Base-by-base conservation (phyloP, 2,329 filamentous ascomycete species). In the Hirsutella rhossiliensis region DNA sequence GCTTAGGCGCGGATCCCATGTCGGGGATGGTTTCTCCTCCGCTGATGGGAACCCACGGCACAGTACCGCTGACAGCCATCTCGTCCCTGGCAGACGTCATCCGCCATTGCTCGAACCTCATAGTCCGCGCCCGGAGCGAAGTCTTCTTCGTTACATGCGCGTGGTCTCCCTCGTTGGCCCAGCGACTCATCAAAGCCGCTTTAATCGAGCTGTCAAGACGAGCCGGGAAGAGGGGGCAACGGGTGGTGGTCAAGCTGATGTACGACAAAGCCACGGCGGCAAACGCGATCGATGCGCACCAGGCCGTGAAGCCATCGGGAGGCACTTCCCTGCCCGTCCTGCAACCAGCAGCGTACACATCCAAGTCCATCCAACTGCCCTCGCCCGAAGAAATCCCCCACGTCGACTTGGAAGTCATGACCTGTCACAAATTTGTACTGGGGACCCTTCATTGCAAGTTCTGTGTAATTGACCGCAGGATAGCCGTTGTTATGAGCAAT, bases 381-480 rank as follows among this genome's bases (percentile, higher is more conserved):
- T 52, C 68, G 0, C 68, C 73, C 0, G 64, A 76, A 3, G 80
- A 88, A 34, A 79, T 88, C 3, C 83, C 84, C 0, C 73, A 86
- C 53, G 61, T 89, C 27, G 78, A 87, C 48, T 59, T 90, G 30
- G 68, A 86, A 54, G 83, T 88, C 6, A 72, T 84, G 48, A 89
- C 86, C 54, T 81, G 79, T 53, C 85, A 89, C 54, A 70, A 72
- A 12, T 74, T 83, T 1, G 61, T 83, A 1, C 61, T 89, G 3
- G 84, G 85, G 1, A 90, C 85, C 0, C 82, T 88, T 36, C 85
- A 89, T 54, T 70, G 78, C 48, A 90, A 90, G 56, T 87, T 82
- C 56, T 84, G 86, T 69, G 67, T 89, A 1, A 76, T 89, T 1
- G 85, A 90, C 58, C 72, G 84, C 7, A 76, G 74, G 48, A 68